Base-by-base conservation (phyloP, 495 filamentous ascomycete genomes). In the Hyaloscypha variabilis region DNA sequence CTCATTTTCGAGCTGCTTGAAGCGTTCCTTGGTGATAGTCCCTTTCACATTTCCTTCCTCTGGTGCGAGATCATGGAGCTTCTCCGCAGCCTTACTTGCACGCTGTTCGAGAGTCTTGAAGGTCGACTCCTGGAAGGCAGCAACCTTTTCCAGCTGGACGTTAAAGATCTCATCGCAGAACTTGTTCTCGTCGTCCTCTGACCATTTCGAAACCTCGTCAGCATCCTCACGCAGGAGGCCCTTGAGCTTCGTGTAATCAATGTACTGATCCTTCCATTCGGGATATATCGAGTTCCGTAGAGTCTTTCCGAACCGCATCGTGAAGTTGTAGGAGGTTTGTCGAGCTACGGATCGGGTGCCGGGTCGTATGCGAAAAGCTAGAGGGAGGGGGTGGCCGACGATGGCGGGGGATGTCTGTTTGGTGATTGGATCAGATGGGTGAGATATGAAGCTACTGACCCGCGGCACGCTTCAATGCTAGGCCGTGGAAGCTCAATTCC, bases 101-200 rank as follows among this genome's bases (percentile, higher is more conserved):
- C 90, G 85, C 53, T 93, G 84, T 53, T 89, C 85, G 63, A 97
- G 82, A 69, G 84, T 82, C 72, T 88, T 80, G 62, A 89, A 85
- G 56, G 86, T 95, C 60, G 90, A 85, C 36, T 83, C 83, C 74
- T 97, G 95, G 77, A 98, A 99, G 49, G 85, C 79, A 72, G 94
- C 89, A 67, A 98, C 95, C 79, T 98, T 98, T 70, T 98, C 94
- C 72, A 99, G 82, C 79, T 99, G 92, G 6, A 89, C 87, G 75
- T 97, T 99, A 72, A 97, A 83, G 59, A 97, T 78, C 81, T 97
- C 95, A 72, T 97, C 93, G 69, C 96, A 94, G 76, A 99, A 99
- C 13, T 82, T 82, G 65, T 89, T 89, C 80, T 98, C 95, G 77
- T 99, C 95, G n/a, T 93, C 88, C 65, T 97, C 93, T 36, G 96